These are phyloP conservation scores for Anthracocystis setariae DNA, from an alignment of 1,284 basidiomycete genomes.

Conservation along the genomic window DNA sequence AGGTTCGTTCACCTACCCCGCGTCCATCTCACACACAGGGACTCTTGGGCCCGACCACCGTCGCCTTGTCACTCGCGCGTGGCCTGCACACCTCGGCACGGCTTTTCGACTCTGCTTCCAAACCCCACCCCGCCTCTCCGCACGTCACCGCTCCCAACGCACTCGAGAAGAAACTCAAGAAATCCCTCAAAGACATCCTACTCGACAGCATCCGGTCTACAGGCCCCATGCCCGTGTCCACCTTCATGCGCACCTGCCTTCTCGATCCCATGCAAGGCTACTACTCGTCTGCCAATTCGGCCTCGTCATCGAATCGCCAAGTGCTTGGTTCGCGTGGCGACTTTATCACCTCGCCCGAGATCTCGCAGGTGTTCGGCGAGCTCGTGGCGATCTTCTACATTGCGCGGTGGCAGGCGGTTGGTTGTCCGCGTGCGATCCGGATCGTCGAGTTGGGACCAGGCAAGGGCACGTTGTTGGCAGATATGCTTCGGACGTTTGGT, in stretches of 20 bases:
- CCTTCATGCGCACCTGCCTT: conserved; percentile 65
- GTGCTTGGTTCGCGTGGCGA: conserved; percentile 90
- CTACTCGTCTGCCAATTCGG: conserved; percentile 54
- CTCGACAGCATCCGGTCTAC: conserved; percentile 44
- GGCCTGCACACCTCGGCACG: conserved; percentile 25
- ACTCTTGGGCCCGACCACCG: conserved; percentile 27
- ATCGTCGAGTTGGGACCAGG: conserved; percentile 94
- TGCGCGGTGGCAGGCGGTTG: conserved; percentile 78
- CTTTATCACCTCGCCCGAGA: conserved; percentile 96
- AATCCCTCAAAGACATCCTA: conserved; percentile 38
- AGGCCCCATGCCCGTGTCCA: conserved; percentile 64
- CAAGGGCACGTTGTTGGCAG: conserved; percentile 87
- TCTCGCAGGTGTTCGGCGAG: conserved; percentile 96
- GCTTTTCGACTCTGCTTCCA: neutral
- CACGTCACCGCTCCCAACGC: neutral
- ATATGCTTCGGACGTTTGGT: conserved; percentile 76
- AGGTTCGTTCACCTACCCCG: conserved; percentile 6
- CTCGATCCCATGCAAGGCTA: conserved; percentile 66
- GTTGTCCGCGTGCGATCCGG: conserved; percentile 73
- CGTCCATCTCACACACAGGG: conserved; percentile 16
- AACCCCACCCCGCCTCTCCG: neutral
- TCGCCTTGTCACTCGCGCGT: conserved; percentile 17
- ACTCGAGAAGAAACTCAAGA: conserved; percentile 18
- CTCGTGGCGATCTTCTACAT: conserved; percentile 75
- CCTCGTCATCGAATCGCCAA: conserved; percentile 62